Conservation (phyloP, 805 yeast genomes). For the Candida sithepensis region DNA sequence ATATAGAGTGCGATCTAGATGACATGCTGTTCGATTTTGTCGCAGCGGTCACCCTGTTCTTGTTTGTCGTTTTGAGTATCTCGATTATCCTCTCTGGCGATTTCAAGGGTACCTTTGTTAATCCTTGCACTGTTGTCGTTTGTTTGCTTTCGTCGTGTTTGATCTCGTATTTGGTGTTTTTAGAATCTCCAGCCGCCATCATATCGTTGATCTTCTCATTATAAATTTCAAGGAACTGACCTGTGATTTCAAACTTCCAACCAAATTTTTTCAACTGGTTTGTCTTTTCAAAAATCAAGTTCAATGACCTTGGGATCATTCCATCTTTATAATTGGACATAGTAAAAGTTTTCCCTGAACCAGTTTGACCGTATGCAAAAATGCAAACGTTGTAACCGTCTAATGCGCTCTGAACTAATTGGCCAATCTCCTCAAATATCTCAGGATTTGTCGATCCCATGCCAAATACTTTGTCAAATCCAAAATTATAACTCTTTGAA, state of each 20-base stretch:
- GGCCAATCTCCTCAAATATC: constrained; percentile 81
- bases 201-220: constrained; percentile 79
- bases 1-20: constrained; percentile 88
- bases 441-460: constrained; percentile 50
- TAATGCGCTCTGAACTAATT: constrained; percentile 76
- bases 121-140: constrained; percentile 60
- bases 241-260: constrained; percentile 59
- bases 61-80: constrained; percentile 38
- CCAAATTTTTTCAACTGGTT: constrained; percentile 46
- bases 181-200: constrained; percentile 32
- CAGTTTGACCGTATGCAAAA: constrained; percentile 97
- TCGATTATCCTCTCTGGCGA: background rate
- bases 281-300: constrained; percentile 62
- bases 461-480: constrained; percentile 77
- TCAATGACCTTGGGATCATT: constrained; percentile 73
- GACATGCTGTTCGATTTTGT: constrained; percentile 81
- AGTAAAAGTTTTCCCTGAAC: constrained; percentile 90
- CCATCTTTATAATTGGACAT: constrained; percentile 76
- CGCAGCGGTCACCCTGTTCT: constrained; percentile 71
- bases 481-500: constrained; percentile 42
- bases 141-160: constrained; percentile 56
- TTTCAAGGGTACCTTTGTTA: constrained; percentile 37
- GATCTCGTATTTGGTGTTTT: constrained; percentile 54
- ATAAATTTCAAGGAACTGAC: constrained; percentile 86
- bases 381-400: constrained; percentile 93